Conservation (phyloP, 2,329 filamentous ascomycete species). For the Venturiaceae sp. region DNA sequence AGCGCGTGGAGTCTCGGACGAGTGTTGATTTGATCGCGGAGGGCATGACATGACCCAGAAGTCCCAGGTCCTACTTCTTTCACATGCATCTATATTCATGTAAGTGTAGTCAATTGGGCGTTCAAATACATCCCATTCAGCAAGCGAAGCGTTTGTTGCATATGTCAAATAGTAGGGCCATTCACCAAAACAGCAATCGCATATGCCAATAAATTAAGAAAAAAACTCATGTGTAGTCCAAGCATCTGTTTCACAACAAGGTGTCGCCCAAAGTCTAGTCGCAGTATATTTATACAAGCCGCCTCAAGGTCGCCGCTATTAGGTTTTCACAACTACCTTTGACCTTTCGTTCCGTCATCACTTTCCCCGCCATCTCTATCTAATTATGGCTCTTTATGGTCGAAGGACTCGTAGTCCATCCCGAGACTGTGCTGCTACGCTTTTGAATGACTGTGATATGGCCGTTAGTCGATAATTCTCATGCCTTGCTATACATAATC, state of each 20-base stretch:
- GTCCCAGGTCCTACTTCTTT: too few relatives aligned
- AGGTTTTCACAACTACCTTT: not conserved
- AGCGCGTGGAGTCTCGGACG: too few relatives aligned
- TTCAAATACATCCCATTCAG: too few relatives aligned
- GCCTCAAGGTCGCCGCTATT: not conserved
- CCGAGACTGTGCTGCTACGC: constrained; percentile 35
- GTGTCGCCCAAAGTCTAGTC: not conserved
- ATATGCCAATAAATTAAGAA: not conserved
- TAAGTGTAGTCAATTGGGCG: too few relatives aligned
- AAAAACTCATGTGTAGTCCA: not conserved
- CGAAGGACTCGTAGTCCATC: constrained; percentile 39
- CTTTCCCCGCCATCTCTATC: not conserved
- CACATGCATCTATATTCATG: too few relatives aligned
- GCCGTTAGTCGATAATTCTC: not conserved
- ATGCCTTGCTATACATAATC: not conserved
- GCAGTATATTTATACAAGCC: not conserved
- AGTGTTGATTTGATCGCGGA: too few relatives aligned
- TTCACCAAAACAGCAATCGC: too few relatives aligned
- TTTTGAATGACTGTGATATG: constrained; percentile 38
- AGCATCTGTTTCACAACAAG: not conserved
- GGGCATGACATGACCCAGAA: too few relatives aligned
- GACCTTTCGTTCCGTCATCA: not conserved
- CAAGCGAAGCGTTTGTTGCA: too few relatives aligned
- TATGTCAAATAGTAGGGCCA: too few relatives aligned
- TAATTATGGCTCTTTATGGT: constrained; percentile 20